A percentile compares a stretch with the other conserved stretches of the same genome.
Evolutionary conservation across 1,139 yeast genomes (phyloP).

Genomic region (Spathaspora sp.): DNA sequence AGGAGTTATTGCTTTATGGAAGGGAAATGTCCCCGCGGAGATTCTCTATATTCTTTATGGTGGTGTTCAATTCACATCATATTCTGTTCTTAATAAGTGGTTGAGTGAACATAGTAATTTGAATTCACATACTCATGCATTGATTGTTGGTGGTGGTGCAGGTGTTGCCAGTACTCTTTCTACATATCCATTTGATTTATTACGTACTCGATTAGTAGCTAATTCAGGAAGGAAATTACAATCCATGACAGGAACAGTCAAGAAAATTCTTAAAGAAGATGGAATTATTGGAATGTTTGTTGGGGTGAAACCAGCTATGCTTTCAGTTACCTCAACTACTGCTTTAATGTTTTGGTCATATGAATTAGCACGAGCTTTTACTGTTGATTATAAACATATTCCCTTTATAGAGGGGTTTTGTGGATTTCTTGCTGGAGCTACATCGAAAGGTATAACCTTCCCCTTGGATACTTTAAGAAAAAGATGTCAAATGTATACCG

Average conservation of each 20-base stretch:
- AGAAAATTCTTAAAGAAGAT: slow-evolving; percentile 42
- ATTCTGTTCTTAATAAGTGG: slow-evolving; percentile 51
- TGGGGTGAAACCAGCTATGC: slow-evolving; percentile 63
- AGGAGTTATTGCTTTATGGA: slow-evolving; percentile 68
- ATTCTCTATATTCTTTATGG: slow-evolving; percentile 83
- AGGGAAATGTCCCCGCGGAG: slow-evolving; percentile 93
- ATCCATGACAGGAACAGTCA: slow-evolving; percentile 45
- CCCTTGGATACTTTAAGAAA: slow-evolving; percentile 86
- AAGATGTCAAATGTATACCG: slow-evolving; percentile 65
- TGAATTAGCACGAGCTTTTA: slow-evolving; percentile 42
- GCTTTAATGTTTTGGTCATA: slow-evolving; percentile 72
- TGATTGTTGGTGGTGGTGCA: slow-evolving; percentile 72
- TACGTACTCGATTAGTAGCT: slow-evolving; percentile 81
- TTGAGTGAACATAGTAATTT: slow-evolving; percentile 32
- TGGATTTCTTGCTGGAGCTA: slow-evolving; percentile 75
- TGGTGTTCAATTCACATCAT: slow-evolving; percentile 77
- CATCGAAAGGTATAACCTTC: slow-evolving; percentile 72
- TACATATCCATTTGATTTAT: slow-evolving; percentile 86
- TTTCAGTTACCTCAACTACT: slow-evolving; percentile 63
- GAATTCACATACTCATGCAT: slow-evolving; percentile 45
- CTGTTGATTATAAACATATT: slow-evolving; percentile 24
- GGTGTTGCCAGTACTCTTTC: slow-evolving; percentile 70
- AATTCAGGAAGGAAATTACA: slow-evolving; percentile 42
- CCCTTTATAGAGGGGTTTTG: slow-evolving; percentile 62
- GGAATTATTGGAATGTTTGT: slow-evolving; percentile 60